Conservation (phyloP, 73 alveolate genomes). For the Paramecium primaurelia region DNA sequence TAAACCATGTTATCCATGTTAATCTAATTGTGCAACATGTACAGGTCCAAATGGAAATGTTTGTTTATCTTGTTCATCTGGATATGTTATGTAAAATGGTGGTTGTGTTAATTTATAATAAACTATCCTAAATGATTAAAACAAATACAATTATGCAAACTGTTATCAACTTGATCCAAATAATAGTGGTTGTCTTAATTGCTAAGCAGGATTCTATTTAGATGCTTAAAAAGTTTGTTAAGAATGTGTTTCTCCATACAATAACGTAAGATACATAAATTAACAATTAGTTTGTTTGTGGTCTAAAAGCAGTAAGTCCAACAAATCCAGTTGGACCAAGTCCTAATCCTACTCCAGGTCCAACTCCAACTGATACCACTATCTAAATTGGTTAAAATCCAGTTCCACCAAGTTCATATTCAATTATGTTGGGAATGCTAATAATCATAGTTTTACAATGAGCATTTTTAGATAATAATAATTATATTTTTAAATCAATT, state of each 20-base stretch:
- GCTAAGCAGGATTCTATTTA: neutral
- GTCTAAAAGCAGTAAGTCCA: neutral
- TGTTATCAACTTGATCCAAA: neutral
- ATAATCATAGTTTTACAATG: neutral
- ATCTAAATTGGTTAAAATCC: neutral
- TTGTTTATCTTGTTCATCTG: neutral
- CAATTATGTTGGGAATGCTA: neutral
- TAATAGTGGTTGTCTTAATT: neutral
- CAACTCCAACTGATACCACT: neutral
- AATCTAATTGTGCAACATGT: neutral
- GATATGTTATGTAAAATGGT: neutral
- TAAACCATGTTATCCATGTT: slow-evolving; percentile 18
- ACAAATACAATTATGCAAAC: neutral
- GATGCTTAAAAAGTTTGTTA: neutral
- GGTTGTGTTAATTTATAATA: neutral
- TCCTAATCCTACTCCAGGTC: neutral
- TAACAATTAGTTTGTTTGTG: neutral
- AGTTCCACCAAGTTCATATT: neutral
- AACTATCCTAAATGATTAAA: too few species aligned
- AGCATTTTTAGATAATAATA: neutral
- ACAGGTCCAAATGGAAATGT: slow-evolving; percentile 1
- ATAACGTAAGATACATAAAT: neutral
- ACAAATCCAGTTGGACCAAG: neutral
- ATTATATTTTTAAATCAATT: neutral
- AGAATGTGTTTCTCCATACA: neutral